Evolutionary conservation across 2,329 filamentous ascomycete species (phyloP).

Genomic region (Trichoderma koningiopsis): DNA sequence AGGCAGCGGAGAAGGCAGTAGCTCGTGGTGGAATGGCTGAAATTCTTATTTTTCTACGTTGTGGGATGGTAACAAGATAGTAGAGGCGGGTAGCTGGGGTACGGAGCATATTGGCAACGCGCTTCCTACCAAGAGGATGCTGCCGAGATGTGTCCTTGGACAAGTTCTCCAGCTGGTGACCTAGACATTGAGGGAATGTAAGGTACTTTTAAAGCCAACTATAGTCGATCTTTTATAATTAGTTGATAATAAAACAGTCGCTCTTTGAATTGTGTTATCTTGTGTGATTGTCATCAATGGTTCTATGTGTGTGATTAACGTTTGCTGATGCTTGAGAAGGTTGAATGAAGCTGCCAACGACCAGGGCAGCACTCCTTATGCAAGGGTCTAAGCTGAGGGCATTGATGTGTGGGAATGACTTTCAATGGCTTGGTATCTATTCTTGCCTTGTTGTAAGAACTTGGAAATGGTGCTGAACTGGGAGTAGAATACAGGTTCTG

Average conservation of each 20-base stretch:
- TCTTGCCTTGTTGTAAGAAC: too few species aligned
- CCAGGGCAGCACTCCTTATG: too few species aligned
- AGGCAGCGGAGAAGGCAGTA: neutral
- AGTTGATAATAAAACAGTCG: conserved; percentile 31
- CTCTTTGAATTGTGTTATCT: conserved; percentile 28
- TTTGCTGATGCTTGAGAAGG: too few species aligned
- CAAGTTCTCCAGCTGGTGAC: neutral
- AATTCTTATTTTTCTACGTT: conserved; percentile 2
- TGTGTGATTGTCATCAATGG: too few species aligned
- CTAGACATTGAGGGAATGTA: neutral
- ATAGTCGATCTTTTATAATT: conserved; percentile 33
- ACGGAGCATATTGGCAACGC: neutral
- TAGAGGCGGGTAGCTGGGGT: neutral
- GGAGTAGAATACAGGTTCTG: too few species aligned
- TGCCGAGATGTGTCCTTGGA: neutral
- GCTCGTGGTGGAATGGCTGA: neutral
- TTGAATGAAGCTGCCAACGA: too few species aligned
- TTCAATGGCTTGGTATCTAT: too few species aligned
- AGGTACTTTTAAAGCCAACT: conserved; percentile 30
- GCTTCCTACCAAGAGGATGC: neutral
- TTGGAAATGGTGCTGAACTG: too few species aligned
- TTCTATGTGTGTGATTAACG: too few species aligned
- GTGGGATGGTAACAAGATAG: neutral
- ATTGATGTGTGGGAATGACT: too few species aligned
- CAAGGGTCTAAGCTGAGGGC: too few species aligned